Evolutionary conservation across 2,329 filamentous ascomycete genomes (phyloP).

Genomic region (Epichloe uncinata): DNA sequence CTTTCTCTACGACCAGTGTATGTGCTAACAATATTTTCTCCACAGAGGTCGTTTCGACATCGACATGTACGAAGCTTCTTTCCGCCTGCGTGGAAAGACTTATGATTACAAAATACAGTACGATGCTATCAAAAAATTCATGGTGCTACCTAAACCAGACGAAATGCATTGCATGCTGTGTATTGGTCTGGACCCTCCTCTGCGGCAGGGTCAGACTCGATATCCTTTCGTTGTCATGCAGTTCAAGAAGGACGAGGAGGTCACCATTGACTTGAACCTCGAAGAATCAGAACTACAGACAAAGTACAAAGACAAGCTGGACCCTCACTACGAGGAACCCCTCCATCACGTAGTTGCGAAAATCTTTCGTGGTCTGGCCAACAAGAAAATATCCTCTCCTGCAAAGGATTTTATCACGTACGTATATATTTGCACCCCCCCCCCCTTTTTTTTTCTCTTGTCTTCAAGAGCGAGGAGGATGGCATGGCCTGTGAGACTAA

Average conservation of each 20-base stretch:
- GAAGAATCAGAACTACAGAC: conserved; percentile 74
- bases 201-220: conserved; percentile 91
- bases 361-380: conserved; percentile 86
- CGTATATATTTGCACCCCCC: conserved; percentile 11
- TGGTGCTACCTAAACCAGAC: conserved; percentile 96
- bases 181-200: conserved; percentile 83
- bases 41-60: conserved; percentile 94
- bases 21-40: not conserved
- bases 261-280: conserved; percentile 92
- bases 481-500: not conserved
- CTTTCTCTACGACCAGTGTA: not conserved
- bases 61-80: conserved; percentile 97
- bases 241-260: conserved; percentile 94
- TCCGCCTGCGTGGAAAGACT: conserved; percentile 93
- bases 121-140: conserved; percentile 98
- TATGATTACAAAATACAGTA: conserved; percentile 99
- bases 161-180: conserved; percentile 92
- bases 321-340: conserved; percentile 83
- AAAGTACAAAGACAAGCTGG: conserved; percentile 80
- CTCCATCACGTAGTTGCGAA: conserved; percentile 88
- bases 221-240: conserved; percentile 99
- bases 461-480: not conserved
- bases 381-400: conserved; percentile 88
- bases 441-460: not conserved
- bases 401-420: conserved; percentile 85